A percentile compares a stretch with the other conserved stretches of the same genome.
These are phyloP conservation scores for Ophiostoma perfectum DNA, from an alignment of 2,329 filamentous ascomycete genomes.

Conservation along the genomic window DNA sequence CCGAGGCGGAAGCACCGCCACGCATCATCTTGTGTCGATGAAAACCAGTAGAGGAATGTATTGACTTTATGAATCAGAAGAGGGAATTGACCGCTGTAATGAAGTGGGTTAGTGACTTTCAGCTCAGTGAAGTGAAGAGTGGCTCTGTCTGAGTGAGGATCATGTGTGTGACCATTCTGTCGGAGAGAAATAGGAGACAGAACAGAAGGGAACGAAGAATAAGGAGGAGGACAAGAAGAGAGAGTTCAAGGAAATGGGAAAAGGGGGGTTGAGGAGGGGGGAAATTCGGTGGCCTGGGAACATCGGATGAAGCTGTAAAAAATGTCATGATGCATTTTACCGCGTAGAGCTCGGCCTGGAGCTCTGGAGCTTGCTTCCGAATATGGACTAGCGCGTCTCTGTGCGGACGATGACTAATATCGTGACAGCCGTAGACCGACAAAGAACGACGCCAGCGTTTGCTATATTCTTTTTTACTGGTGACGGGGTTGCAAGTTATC, in stretches of 20 bases:
- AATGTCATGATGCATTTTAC: conserved; percentile 18
- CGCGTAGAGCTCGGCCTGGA: conserved; percentile 16
- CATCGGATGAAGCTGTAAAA: conserved; percentile 14
- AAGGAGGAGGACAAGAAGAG: not conserved
- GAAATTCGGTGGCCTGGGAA: not conserved
- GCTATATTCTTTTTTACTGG: no score
- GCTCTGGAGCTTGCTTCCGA: not conserved
- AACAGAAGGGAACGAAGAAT: not conserved
- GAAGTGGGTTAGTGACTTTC: not conserved
- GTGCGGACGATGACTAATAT: not conserved
- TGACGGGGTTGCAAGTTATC: no score
- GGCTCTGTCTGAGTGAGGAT: not conserved
- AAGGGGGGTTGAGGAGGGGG: not conserved
- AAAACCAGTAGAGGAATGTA: not conserved
- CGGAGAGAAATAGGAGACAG: not conserved
- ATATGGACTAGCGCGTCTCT: not conserved
- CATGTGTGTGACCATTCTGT: not conserved
- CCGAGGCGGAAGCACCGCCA: not conserved
- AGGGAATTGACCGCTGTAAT: not conserved
- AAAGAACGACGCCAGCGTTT: no score
- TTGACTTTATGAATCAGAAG: not conserved
- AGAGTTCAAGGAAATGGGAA: not conserved
- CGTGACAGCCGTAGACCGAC: not conserved
- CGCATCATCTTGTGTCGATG: not conserved
- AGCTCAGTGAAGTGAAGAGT: not conserved